Conservation (phyloP, 768 basidiomycete genomes). For the Suillus luteus region DNA sequence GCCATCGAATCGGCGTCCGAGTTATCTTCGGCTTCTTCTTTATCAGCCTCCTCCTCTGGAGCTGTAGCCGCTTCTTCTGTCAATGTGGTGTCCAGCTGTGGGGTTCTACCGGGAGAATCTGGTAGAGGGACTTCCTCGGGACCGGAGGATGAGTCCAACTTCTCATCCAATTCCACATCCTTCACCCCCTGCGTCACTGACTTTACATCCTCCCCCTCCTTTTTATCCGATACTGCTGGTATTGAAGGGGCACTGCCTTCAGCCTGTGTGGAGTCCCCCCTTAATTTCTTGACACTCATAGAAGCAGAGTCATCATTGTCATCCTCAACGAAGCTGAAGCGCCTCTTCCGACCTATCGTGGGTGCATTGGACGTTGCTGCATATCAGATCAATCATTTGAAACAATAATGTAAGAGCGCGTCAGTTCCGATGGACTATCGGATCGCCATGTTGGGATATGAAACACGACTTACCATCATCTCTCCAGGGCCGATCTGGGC, state of each 20-base stretch:
- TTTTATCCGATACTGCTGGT: conserved; percentile 25
- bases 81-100: conserved; percentile 19
- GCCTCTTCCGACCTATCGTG: conserved; percentile 66
- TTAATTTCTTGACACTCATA: conserved; percentile 39
- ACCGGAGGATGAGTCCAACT: conserved; percentile 14
- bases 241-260: conserved; percentile 29
- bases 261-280: conserved; percentile 41
- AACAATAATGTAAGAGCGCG: conserved; percentile 18
- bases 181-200: conserved; percentile 73
- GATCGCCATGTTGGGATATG: conserved; percentile 13
- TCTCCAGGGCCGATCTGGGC: conserved; percentile 74
- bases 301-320: conserved; percentile 38
- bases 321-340: conserved; percentile 49
- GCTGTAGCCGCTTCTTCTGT: conserved; percentile 13
- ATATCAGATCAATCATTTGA: conserved; percentile 9
- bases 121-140: conserved; percentile 42
- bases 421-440: conserved; percentile 15
- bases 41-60: conserved; percentile 14
- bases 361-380: conserved; percentile 78
- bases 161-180: conserved; percentile 62
- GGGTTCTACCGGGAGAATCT: conserved; percentile 36
- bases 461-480: conserved; percentile 62
- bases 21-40: conserved; percentile 19
- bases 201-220: conserved; percentile 55
- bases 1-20: conserved; percentile 22